Evolutionary conservation across 1,139 yeast species (phyloP).

Genomic region (Debaryomycetaceae sp.): DNA sequence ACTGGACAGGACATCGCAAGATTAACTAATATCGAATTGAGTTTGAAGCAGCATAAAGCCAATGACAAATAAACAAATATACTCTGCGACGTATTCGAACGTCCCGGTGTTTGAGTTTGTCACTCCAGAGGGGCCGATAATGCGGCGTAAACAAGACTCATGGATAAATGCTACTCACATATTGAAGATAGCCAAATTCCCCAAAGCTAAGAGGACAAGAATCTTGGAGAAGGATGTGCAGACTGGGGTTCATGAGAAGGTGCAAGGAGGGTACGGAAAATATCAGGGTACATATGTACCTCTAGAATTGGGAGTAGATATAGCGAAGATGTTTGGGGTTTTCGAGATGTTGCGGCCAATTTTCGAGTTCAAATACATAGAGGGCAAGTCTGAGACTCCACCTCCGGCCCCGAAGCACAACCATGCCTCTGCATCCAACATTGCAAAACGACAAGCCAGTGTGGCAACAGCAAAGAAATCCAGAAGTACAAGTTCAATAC

Average conservation of each 20-base stretch:
- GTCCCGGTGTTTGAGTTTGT: constrained; percentile 73
- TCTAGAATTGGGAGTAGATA: constrained; percentile 54
- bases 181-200: constrained; percentile 80
- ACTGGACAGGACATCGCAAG: background rate
- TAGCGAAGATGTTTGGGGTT: constrained; percentile 75
- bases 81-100: constrained; percentile 79
- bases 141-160: constrained; percentile 77
- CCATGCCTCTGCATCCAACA: constrained; percentile 58
- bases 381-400: constrained; percentile 60
- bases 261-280: constrained; percentile 93
- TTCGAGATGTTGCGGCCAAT: constrained; percentile 62
- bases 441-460: constrained; percentile 41
- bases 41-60: background rate
- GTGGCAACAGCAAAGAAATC: constrained; percentile 16
- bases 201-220: constrained; percentile 81
- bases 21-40: too few relatives aligned
- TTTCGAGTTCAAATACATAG: constrained; percentile 57
- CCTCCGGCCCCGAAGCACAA: constrained; percentile 86
- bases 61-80: constrained; percentile 46
- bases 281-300: constrained; percentile 97
- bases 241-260: constrained; percentile 82
- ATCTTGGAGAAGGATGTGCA: constrained; percentile 86
- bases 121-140: constrained; percentile 70
- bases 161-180: constrained; percentile 93
- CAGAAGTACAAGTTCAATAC: constrained; percentile 19